A percentile compares a stretch with the other conserved stretches of the same genome.
These are phyloP conservation scores for Fomitopsis pulvina DNA, from an alignment of 768 basidiomycete genomes.

Conservation along the genomic window DNA sequence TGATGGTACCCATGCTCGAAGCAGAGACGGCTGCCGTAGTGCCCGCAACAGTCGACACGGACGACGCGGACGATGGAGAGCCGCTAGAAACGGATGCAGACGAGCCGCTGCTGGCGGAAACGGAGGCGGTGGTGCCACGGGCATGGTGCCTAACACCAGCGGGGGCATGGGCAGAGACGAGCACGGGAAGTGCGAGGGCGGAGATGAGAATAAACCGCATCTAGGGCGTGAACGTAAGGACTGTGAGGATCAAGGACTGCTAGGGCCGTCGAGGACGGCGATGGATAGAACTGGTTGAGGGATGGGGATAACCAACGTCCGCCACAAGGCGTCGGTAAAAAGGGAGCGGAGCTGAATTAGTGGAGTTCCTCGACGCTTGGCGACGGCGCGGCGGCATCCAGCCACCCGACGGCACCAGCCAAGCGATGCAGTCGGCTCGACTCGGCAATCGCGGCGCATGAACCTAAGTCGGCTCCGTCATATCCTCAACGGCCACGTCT, in stretches of 20 bases:
- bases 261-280: constrained; percentile 6
- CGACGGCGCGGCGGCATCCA: neutral
- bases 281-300: constrained; percentile 4
- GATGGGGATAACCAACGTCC: constrained; percentile 18
- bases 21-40: constrained; percentile 8
- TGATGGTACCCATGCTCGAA: constrained; percentile 15
- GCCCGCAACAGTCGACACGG: constrained; percentile 18
- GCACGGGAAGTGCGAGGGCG: constrained; percentile 27
- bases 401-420: too few relatives aligned
- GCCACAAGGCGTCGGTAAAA: constrained; percentile 1
- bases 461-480: too few relatives aligned
- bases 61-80: constrained; percentile 14
- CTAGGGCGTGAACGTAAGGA: constrained; percentile 6
- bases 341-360: neutral
- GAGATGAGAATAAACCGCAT: constrained; percentile 28
- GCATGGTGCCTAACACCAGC: constrained; percentile 13
- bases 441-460: too few relatives aligned
- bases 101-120: constrained; percentile 1
- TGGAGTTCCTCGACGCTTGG: constrained; percentile 4
- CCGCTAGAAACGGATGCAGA: constrained; percentile 7
- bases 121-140: constrained; percentile 17
- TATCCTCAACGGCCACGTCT: too few relatives aligned
- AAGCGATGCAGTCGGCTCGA: too few relatives aligned
- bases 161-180: constrained; percentile 33
- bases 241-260: constrained; percentile 8